A percentile compares a stretch with the other conserved stretches of the same genome.
These are phyloP conservation scores for Boletus eberwhitei DNA, from an alignment of 768 basidiomycete species.

Conservation along the genomic window DNA sequence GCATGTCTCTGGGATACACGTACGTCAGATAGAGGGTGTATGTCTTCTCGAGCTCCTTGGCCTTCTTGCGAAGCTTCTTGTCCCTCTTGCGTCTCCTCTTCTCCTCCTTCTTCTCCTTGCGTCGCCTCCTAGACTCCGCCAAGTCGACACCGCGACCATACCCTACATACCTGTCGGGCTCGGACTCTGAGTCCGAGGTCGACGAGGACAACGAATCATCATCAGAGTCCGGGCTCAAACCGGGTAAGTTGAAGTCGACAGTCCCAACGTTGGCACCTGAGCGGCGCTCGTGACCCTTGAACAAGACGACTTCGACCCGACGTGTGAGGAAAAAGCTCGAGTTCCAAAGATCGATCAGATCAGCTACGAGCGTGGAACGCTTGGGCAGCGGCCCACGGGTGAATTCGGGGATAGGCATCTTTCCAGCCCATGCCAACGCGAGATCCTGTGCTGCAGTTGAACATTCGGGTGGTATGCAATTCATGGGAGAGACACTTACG, in stretches of 20 bases:
- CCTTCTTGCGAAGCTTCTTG: slow-evolving; percentile 57
- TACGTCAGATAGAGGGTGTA: slow-evolving; percentile 65
- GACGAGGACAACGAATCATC: slow-evolving; percentile 38
- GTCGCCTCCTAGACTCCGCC: slow-evolving; percentile 49
- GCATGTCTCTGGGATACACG: slow-evolving; percentile 34
- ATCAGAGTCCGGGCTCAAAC: slow-evolving; percentile 41
- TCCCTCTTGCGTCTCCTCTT: slow-evolving; percentile 61
- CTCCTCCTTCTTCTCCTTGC: slow-evolving; percentile 55
- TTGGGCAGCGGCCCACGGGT: slow-evolving; percentile 49
- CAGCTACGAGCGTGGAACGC: slow-evolving; percentile 58
- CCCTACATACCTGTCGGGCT: slow-evolving; percentile 39
- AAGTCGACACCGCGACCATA: slow-evolving; percentile 48
- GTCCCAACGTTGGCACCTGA: slow-evolving; percentile 59
- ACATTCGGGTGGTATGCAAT: background rate
- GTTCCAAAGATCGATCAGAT: slow-evolving; percentile 81
- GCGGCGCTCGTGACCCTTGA: slow-evolving; percentile 73
- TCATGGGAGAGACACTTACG: slow-evolving; percentile 38
- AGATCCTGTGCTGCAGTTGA: slow-evolving; percentile 51
- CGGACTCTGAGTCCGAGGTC: slow-evolving; percentile 43
- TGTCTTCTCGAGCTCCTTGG: slow-evolving; percentile 56
- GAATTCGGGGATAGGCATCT: slow-evolving; percentile 59
- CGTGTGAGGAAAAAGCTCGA: slow-evolving; percentile 68
- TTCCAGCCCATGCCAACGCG: slow-evolving; percentile 72
- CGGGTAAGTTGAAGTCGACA: slow-evolving; percentile 53
- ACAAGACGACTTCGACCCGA: slow-evolving; percentile 77